Conservation (phyloP, 2,329 filamentous ascomycete genomes). For the Hypomyces rosellus region DNA sequence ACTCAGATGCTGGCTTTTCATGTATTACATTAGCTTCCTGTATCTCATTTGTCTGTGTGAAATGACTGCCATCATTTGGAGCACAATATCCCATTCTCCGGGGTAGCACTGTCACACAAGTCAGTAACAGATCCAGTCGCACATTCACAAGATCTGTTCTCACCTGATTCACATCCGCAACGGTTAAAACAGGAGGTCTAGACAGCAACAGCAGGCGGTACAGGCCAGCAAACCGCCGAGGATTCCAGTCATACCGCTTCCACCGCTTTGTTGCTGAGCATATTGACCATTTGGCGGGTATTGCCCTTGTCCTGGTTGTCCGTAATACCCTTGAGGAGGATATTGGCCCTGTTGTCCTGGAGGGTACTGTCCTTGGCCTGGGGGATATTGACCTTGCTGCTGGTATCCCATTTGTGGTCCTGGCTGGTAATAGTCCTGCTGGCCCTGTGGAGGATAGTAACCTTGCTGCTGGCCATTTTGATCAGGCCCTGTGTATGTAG, state of each 20-base stretch:
- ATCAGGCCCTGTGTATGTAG: slow-evolving; percentile 36
- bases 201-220: slow-evolving; percentile 53
- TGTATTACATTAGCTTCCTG: no score
- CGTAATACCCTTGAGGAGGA: slow-evolving; percentile 31
- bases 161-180: background rate
- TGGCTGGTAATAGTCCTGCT: slow-evolving; percentile 34
- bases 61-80: no score
- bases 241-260: slow-evolving; percentile 23
- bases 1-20: no score
- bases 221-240: slow-evolving; percentile 43
- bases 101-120: no score
- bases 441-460: slow-evolving; percentile 23
- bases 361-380: slow-evolving; percentile 29
- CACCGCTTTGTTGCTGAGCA: slow-evolving; percentile 24
- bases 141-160: background rate
- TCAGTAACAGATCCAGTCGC: no score
- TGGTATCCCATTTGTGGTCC: slow-evolving; percentile 40
- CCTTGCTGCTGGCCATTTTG: slow-evolving; percentile 21
- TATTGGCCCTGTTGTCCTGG: slow-evolving; percentile 24
- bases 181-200: slow-evolving; percentile 48
- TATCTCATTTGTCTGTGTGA: no score
- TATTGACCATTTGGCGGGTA: slow-evolving; percentile 32
- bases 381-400: slow-evolving; percentile 28
- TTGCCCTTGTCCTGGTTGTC: slow-evolving; percentile 24
- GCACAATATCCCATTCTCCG: no score